Evolutionary conservation across 177 flowering plant genomes (phyloP).

Genomic region (Viscum album): DNA sequence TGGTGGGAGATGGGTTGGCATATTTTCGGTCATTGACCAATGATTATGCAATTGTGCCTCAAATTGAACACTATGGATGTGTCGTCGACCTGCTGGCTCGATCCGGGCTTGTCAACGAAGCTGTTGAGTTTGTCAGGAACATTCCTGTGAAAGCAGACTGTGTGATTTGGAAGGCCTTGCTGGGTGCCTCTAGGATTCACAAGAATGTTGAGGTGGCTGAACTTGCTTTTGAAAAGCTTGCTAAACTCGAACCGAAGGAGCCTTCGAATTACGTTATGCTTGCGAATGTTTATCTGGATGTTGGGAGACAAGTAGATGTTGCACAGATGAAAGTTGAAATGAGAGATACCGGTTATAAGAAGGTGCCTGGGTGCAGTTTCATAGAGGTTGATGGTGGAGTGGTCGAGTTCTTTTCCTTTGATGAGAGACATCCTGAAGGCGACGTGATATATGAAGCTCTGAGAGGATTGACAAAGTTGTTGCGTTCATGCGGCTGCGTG

Average conservation of each 20-base stretch:
- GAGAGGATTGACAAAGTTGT: constrained; percentile 32
- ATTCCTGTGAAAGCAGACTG: constrained; percentile 71
- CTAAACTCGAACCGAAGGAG: constrained; percentile 51
- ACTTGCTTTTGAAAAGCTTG: constrained; percentile 37
- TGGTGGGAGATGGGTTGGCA: constrained; percentile 41
- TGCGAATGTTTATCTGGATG: constrained; percentile 58
- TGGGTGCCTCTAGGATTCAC: constrained; percentile 55
- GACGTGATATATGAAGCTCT: constrained; percentile 39
- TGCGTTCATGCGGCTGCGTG: constrained; percentile 25
- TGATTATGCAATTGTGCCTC: constrained; percentile 38
- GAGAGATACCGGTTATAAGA: constrained; percentile 44
- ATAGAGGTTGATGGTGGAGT: constrained; percentile 49
- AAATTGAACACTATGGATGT: constrained; percentile 79
- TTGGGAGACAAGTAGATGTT: constrained; percentile 47
- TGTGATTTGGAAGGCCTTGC: constrained; percentile 69
- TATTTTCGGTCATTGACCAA: constrained; percentile 48
- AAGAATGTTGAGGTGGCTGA: constrained; percentile 56
- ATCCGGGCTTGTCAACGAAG: constrained; percentile 53
- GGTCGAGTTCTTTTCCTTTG: constrained; percentile 49
- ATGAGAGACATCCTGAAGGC: constrained; percentile 45
- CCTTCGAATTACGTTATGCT: constrained; percentile 63
- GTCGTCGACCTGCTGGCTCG: constrained; percentile 62
- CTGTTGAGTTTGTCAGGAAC: constrained; percentile 36
- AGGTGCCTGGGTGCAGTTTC: constrained; percentile 60
- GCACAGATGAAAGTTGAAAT: constrained; percentile 51